Base-by-base conservation (phyloP, 495 filamentous ascomycete genomes). In the Penicillium maclennaniae region DNA sequence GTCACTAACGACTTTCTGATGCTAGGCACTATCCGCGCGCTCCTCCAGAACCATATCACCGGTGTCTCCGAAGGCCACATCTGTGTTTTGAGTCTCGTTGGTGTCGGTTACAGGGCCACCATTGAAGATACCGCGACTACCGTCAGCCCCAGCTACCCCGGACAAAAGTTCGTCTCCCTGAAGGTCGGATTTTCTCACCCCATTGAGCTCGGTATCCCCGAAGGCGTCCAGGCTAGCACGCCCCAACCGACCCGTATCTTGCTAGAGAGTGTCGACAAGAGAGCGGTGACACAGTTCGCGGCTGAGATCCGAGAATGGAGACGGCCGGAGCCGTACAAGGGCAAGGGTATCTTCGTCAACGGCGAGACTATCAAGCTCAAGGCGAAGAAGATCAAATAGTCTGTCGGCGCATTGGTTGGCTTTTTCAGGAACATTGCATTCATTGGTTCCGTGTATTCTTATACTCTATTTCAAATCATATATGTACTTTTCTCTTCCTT, bases 341-440 rank as follows among this genome's bases (percentile, higher is more conserved):
- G 93, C 48, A 97, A 98, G 83, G 93, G 93, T 64, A 97, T 98
- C 56, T 98, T 97, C 61, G 82, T 97, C 52, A 92, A 96, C 68
- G 88, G 89, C 44, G 92, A 98, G 79, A 97, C 91, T 4, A 96
- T 98, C 78, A 92, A 85, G 80, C 69, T 98, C 68, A 98, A 98
- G 83, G 83, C 88, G 53, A 97, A 95, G 86, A 98, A 97, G 85
- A 95, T 97, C 72, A 96, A 96, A 81, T 98, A 68, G 65, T 60
- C 55, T 50, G 38, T 37, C 49, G 38, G 55, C 47, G 58, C 43
- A 50, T 47, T 49, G 44, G 51, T 55, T 56, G 43, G 54, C 55
- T 58, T 62, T 62, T 63, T 55, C 53, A 58, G 63, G 63, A 53
- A 59, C 60, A 53, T 56, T 49, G 54, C 54, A 47, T 55, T 45